Evolutionary conservation across 2,329 filamentous ascomycete species (phyloP), one percentile per base, ranked within the genome.

Genomic region (Elsinoe perseae): DNA sequence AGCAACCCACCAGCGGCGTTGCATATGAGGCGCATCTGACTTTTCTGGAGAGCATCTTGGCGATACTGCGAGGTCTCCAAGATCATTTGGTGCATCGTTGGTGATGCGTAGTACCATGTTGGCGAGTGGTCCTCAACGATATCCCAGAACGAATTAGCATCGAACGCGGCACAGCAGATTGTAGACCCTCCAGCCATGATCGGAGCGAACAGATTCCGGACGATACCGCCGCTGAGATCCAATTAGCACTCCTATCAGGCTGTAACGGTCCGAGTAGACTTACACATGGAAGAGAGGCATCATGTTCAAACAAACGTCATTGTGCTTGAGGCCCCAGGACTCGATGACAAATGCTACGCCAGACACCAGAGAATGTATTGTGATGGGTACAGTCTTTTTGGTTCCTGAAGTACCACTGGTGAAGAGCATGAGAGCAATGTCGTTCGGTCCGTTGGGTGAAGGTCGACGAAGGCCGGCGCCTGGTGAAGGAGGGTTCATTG

Each of bases 41-140:
- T 76, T 59, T 73, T 73, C 2, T 66, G 61, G 16, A 77, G 59
- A 14, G 73, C 73, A 21, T 72, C 66, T 0, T 65, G 66, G 12
- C 77, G 71, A 21, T 70, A 65, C 12, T 66, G 60, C 7, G 69
- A 73, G 60, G 76, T 73, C n/a, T 72, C 73, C 1, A 81, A 66
- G 34, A 81, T 79, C 56, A 79, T 69, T 8, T 77, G 74, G 60
- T 81, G 79, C 77, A 81, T 81, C 1, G 77, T 77, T 1, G 78
- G 79, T 10, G 78, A 80, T 1, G 78, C 79, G 62, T 81, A 81
- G 64, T 81, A 81, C 79, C 79, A 81, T 0, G 77, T 80, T 1
- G 78, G 75, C 4, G 67, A 63, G 21, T 72, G 68, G 32, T 72
- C 69, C 57, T 79, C 71, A 4, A 78, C 71, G 14, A 77, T 71